Evolutionary conservation across 306 rosid species (phyloP), one percentile per base, ranked within the genome.

Genomic region (Corylus americana): DNA sequence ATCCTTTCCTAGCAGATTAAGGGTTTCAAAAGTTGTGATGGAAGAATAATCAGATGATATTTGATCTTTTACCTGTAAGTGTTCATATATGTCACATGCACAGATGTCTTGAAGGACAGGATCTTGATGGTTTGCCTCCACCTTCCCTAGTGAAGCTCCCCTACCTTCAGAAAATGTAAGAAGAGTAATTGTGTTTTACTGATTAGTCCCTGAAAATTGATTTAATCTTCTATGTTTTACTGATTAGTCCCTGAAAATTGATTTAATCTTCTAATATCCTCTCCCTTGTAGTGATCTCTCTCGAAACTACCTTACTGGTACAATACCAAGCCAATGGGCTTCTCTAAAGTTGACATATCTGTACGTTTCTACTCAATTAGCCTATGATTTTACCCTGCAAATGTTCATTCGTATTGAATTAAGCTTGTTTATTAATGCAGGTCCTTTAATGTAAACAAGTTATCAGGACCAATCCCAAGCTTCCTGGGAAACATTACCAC

Each of bases 61-160:
- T 39, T 39, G 44, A 39, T 39, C 44, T 39, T 39, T 39, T 39
- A 39, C 6, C 44, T 39, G 4, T 39, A 39, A 39, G 5, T 5
- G 6, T 39, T 39, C 44, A 39, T 22, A 22, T 22, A 22, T 39
- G 44, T 39, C 44, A 39, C 27, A 31, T 2, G 35, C 35, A 47
- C 70, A 78, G 76, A 45, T 55, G 48, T 57, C 50, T 78, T 44
- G 11, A 17, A 55, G 76, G 61, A 29, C 83, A 75, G 39, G 81
- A 83, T 25, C 86, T 83, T 44, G 77, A n/a, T 74, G 86, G 86
- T 42, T 81, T 71, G 74, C 83, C 79, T 74, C 86, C 83, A 4
- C 55, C 74, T 5, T 39, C 86, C 12, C 25, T 83, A 35, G 80
- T 45, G 7, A 83, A 79, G 72, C 57, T 83, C 35, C 71, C 78